Evolutionary conservation across 225 moss, liverwort and hornwort species (phyloP), one percentile per base, ranked within the genome.

Genomic region (Asterella californica): DNA sequence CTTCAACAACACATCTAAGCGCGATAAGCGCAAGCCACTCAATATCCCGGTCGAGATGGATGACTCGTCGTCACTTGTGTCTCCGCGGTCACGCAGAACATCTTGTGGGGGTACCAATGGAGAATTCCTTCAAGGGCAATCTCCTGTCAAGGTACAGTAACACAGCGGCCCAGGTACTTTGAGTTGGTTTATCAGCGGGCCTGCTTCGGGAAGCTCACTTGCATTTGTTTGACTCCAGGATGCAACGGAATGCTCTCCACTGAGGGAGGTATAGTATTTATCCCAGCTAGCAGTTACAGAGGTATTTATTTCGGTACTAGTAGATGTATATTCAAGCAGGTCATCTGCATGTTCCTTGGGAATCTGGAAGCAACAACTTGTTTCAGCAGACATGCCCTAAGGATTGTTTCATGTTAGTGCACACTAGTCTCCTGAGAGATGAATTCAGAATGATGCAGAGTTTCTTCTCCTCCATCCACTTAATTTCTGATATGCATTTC

Each of bases 141-240:
- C 87, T 68, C 87, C 87, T 54, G 84, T 88, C 45, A 88, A 88
- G 87, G 87, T 88, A 88, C 85, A 88, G 85, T 85, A 85, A 88
- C 70, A 70, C 69, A 82, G 87, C 54, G 79, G 81, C 79, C 50
- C 75, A 78, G 83, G 86, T 83, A 83, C 70, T 84, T 78, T 64
- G 68, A 82, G 70, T 87, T 84, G 80, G 87, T 77, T 87, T 84
- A 75, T 82, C 80, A 68, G 73, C 76, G 82, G 84, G 75, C 87
- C 82, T 82, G 77, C 82, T 82, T 84, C 59, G 75, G 77, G 80
- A 87, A 82, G 84, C 84, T 87, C 77, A 84, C 82, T 82, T 77
- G 29, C 83, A 81, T 84, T 77, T 82, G 82, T 87, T 87, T 82
- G 87, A 84, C 77, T 87, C 78, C 84, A 84, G 87, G 84, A 78